Percentiles rank a stretch among this genome's conserved stretches.
Evolutionary conservation across 1,139 yeast species (phyloP).

Genomic region (Candida sanyaensis): DNA sequence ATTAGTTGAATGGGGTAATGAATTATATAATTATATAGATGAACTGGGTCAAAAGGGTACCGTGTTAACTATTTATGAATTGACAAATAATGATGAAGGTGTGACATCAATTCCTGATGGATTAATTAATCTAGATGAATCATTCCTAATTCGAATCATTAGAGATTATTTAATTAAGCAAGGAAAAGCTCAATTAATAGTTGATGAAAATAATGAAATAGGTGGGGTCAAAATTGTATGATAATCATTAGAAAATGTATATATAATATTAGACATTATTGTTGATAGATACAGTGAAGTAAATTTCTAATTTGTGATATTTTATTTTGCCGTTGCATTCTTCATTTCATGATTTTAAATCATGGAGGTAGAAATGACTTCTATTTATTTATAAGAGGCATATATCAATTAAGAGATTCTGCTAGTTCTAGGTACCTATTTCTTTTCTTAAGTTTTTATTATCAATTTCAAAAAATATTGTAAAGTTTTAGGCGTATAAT

Average conservation of each 20-base stretch:
- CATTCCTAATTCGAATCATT: conserved; percentile 55
- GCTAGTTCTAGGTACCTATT: conserved; percentile 14
- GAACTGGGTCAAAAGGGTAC: conserved; percentile 76
- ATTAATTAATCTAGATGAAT: conserved; percentile 63
- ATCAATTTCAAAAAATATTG: neutral
- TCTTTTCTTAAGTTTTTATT: neutral
- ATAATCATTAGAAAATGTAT: neutral
- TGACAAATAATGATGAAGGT: conserved; percentile 63
- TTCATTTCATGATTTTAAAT: conserved; percentile 5
- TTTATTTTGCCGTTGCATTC: conserved; percentile 8
- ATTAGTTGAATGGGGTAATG: conserved; percentile 76
- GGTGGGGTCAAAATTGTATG: conserved; percentile 70
- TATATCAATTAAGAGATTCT: conserved; percentile 10
- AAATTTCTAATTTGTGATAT: neutral
- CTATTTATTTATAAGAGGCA: conserved; percentile 11
- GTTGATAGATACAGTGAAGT: no score
- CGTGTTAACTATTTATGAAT: conserved; percentile 81
- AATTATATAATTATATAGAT: conserved; percentile 51
- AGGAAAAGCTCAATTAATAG: conserved; percentile 66
- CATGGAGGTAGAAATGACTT: conserved; percentile 2
- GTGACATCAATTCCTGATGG: conserved; percentile 50
- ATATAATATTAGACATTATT: neutral
- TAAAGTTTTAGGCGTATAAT: conserved; percentile 25
- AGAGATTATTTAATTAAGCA: conserved; percentile 59
- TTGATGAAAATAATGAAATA: conserved; percentile 54